Conservation (phyloP, 495 filamentous ascomycete genomes). For the Chlorociboria aeruginascens region DNA sequence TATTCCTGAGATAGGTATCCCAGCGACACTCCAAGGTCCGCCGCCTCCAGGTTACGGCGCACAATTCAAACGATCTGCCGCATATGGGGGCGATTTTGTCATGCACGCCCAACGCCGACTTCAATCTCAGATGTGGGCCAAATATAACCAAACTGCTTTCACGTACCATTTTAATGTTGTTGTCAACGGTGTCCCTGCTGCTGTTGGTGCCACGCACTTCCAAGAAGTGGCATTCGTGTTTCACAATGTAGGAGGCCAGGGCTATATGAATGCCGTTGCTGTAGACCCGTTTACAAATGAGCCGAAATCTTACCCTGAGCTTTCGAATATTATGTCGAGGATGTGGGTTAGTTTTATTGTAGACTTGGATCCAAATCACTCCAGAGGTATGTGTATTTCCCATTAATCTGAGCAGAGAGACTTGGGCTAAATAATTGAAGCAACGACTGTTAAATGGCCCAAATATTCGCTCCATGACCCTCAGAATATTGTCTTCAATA, state of each 20-base stretch:
- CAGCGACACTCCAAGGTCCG: slow-evolving; percentile 3
- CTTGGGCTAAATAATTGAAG: too few relatives aligned
- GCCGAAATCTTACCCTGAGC: slow-evolving; percentile 11
- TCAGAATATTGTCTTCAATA: neutral
- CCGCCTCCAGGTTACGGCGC: neutral
- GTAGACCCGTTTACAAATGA: slow-evolving; percentile 23
- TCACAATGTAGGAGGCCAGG: slow-evolving; percentile 26
- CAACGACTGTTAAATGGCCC: neutral
- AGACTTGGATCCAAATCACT: slow-evolving; percentile 25
- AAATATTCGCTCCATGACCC: neutral
- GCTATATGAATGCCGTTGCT: slow-evolving; percentile 15
- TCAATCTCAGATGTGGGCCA: slow-evolving; percentile 26
- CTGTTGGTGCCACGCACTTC: slow-evolving; percentile 28
- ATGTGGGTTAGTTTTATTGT: slow-evolving; percentile 32
- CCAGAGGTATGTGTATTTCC: neutral
- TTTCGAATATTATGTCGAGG: slow-evolving; percentile 28
- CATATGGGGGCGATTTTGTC: slow-evolving; percentile 23
- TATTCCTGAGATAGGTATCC: slow-evolving; percentile 10
- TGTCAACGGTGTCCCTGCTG: slow-evolving; percentile 8
- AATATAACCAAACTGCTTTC: slow-evolving; percentile 23
- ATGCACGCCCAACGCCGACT: slow-evolving; percentile 27
- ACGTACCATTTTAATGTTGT: slow-evolving; percentile 32
- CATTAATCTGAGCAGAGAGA: neutral
- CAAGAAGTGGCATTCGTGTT: slow-evolving; percentile 36
- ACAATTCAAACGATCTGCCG: slow-evolving; percentile 7